Base-by-base conservation (phyloP, 2,329 filamentous ascomycete species). In the Pyricularia grisea region DNA sequence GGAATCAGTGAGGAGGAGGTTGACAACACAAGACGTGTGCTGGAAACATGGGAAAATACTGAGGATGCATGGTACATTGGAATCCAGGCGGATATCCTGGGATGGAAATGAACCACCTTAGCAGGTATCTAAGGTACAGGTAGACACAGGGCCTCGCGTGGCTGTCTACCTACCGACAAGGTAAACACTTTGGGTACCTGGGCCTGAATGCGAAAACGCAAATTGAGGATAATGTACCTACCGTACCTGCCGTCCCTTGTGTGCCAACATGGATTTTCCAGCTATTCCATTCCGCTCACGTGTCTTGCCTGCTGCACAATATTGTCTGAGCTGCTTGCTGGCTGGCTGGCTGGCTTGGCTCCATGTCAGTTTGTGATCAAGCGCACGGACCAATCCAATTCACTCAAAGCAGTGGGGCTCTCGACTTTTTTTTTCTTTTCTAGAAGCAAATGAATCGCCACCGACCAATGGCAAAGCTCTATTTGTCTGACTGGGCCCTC, bases 51-150 rank as follows among this genome's bases (percentile, higher is more conserved):
- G 79, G 77, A 73, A 0, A 74, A 78, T 66, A 75, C 71, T 14
- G 76, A 80, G 60, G 78, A 78, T 72, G 78, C 78, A 1, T 81
- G 79, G 79, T 78, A 74, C 70, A 78, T 71, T 7, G 72, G 74
- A 17, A 17, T 80, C 68, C 77, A 81, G 72, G 74, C 74, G 27
- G 79, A 81, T 71, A 76, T 80, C 31, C 72, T 81, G 3, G 79
- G 73, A 6, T 80, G 78, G 78, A 81, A 81, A 73, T 79, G 55
- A 58, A 25, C 23, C 0, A 27, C 2, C 27, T 27, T 27, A 27
- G 27, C 27, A 27, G 2, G 27, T 27, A 27, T 2, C 27, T 4
- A 31, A 31, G 30, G 30, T 31, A 31, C 6, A 1, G 12, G 4
- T 11, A 60, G 10, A 25, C 17, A 50, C 7, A 14, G 1, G 3